Evolutionary conservation across 768 basidiomycete species (phyloP).

Genomic region (Macrocybe gigantea): DNA sequence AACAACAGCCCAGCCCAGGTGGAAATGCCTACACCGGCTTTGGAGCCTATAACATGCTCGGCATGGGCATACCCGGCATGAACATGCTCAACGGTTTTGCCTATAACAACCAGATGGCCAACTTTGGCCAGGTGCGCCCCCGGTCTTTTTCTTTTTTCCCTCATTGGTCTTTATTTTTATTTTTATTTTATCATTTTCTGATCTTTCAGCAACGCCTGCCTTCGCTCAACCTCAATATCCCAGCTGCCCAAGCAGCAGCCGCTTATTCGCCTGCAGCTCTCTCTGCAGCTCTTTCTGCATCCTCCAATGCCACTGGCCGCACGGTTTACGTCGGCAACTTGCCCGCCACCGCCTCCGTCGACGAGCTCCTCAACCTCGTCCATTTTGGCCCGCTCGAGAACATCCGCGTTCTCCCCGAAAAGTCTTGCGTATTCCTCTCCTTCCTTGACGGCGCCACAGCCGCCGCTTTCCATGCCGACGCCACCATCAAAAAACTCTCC

Average conservation of each 20-base stretch:
- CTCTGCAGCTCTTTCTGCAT: slow-evolving; percentile 63
- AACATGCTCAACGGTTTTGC: slow-evolving; percentile 69
- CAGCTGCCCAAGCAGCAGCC: slow-evolving; percentile 51
- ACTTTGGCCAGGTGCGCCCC: slow-evolving; percentile 52
- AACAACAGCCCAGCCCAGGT: slow-evolving; percentile 38
- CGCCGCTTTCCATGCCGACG: slow-evolving; percentile 96
- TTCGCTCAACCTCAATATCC: slow-evolving; percentile 61
- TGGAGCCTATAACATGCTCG: slow-evolving; percentile 70
- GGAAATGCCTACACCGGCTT: slow-evolving; percentile 51
- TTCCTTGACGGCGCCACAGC: slow-evolving; percentile 93
- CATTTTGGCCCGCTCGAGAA: slow-evolving; percentile 96
- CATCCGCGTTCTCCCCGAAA: slow-evolving; percentile 92
- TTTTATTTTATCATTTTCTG: slow-evolving; percentile 23
- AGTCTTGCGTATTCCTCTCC: slow-evolving; percentile 96
- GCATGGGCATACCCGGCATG: slow-evolving; percentile 75
- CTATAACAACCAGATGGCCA: slow-evolving; percentile 65
- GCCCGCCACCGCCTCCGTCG: slow-evolving; percentile 91
- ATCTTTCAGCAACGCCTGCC: slow-evolving; percentile 59
- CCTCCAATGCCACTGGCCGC: slow-evolving; percentile 67
- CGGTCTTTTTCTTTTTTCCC: slow-evolving; percentile 7
- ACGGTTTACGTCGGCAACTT: slow-evolving; percentile 98
- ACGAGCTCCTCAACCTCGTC: slow-evolving; percentile 95
- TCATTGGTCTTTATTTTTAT: slow-evolving; percentile 3
- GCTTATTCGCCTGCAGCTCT: slow-evolving; percentile 78
- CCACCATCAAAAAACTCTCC: slow-evolving; percentile 87